Evolutionary conservation across 2,329 filamentous ascomycete species (phyloP), one percentile per base, ranked within the genome.

Genomic region (Cordyceps cateniannulata): DNA sequence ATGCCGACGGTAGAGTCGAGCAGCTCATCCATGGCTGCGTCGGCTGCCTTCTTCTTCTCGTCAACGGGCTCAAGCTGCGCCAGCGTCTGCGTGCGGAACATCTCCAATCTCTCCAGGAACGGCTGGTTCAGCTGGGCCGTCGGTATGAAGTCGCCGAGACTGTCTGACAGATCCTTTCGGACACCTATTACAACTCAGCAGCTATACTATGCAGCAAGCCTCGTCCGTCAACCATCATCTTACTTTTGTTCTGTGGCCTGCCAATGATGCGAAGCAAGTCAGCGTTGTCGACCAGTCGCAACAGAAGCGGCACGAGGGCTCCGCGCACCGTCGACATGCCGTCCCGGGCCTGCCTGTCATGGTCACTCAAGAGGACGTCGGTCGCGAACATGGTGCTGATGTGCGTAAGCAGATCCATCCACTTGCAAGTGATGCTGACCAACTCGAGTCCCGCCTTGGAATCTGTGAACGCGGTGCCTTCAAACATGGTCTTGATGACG

Each of bases 401-500:
- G 57, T 79, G 72, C 44, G 81, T 77, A 64, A 85, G 85, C 20
- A 85, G 70, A 1, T 76, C 69, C 80, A 87, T 85, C 83, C 85
- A 88, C 64, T 76, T 76, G 22, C 80, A 80, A 60, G 84, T 77
- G 48, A 80, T 71, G 58, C 73, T 73, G 25, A 80, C 76, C 42
- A 85, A 70, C 22, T 79, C 75, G 9, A 85, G 66, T 0, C 80
- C 82, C n/a, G 81, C 78, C 29, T 76, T 70, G 18, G 72, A 68
- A 25, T 75, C 76, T 61, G 70, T 73, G 52, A 85, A 81, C 1
- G 77, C 79, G 1, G 69, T 72, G 0, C 79, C 82, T 52, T 82
- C 76, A 1, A 80, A 88, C 55, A 98, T 92, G 0, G 88, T 89
- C 74, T 96, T 96, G 2, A 91, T 91, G 55, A 99, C 91, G 3